A percentile compares a stretch with the other conserved stretches of the same genome.
Evolutionary conservation across 2,329 filamentous ascomycete species (phyloP).

Genomic region (Sclerotinia borealis): DNA sequence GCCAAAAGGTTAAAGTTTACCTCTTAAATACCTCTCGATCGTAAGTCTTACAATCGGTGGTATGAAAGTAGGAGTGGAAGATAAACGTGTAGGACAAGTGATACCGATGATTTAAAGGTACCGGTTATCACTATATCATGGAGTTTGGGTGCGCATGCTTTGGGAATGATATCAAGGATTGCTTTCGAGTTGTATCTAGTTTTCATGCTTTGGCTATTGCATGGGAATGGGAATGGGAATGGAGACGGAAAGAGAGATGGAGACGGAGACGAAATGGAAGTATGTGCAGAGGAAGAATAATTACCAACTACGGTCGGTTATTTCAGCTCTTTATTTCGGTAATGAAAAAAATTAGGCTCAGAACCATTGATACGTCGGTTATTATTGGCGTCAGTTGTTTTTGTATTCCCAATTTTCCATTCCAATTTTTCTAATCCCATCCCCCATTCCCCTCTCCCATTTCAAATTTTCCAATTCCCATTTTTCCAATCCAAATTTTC

Average conservation of each 20-base stretch:
- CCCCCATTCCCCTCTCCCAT: not conserved
- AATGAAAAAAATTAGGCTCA: not conserved
- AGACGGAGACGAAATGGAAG: not conserved
- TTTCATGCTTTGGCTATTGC: not conserved
- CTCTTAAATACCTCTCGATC: not conserved
- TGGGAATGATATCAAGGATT: slow-evolving; percentile 3
- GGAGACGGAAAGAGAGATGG: not conserved
- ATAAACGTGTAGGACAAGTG: not conserved
- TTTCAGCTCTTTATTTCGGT: not conserved
- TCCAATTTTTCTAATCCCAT: not conserved
- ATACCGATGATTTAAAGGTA: too few species aligned
- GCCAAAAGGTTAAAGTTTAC: slow-evolving; percentile 24
- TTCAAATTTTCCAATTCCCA: too few species aligned
- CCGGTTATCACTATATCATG: not conserved
- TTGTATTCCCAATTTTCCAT: not conserved
- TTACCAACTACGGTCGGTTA: not conserved
- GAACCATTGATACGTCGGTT: not conserved
- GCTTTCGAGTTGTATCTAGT: not conserved
- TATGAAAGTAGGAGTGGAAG: not conserved
- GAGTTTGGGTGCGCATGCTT: not conserved
- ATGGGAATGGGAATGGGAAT: not conserved
- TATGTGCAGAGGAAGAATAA: not conserved
- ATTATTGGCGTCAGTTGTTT: not conserved
- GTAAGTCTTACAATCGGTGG: too few species aligned
- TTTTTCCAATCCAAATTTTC: not conserved